Conservation (phyloP, 257 asterid species). For the Handroanthus guayacan region DNA sequence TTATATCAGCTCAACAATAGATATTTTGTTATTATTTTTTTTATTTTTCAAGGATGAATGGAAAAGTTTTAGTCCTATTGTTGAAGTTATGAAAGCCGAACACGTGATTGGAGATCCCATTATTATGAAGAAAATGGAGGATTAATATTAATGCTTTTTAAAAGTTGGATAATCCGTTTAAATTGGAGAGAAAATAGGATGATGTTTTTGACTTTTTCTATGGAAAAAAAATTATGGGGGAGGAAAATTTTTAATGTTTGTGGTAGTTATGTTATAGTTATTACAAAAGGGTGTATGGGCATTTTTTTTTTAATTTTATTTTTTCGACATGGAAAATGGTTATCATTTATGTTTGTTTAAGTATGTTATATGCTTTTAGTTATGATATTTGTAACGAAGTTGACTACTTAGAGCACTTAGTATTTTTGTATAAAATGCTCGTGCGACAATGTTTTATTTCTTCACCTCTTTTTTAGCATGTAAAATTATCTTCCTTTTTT, state of each 20-base stretch:
- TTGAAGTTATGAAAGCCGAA: slow-evolving; percentile 35
- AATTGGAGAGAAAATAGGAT: slow-evolving; percentile 59
- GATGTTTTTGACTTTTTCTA: slow-evolving; percentile 45
- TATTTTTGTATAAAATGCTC: too few relatives aligned
- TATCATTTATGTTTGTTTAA: too few relatives aligned
- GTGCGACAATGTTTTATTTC: too few relatives aligned
- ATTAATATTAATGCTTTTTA: slow-evolving; percentile 31
- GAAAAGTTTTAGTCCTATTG: slow-evolving; percentile 36
- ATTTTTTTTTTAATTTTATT: not conserved
- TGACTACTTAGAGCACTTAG: too few relatives aligned
- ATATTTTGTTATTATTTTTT: not conserved
- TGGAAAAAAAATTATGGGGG: slow-evolving; percentile 19
- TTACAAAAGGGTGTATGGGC: not conserved
- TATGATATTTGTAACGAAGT: too few relatives aligned
- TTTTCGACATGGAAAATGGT: not conserved
- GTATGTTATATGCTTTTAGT: too few relatives aligned
- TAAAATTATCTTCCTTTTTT: too few relatives aligned
- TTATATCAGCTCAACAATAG: slow-evolving; percentile 43
- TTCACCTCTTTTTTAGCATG: too few relatives aligned
- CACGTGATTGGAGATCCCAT: slow-evolving; percentile 75
- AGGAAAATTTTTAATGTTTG: not conserved
- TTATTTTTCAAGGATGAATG: slow-evolving; percentile 24
- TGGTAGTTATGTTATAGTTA: slow-evolving; percentile 26
- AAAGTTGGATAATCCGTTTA: slow-evolving; percentile 44
- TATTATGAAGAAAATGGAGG: slow-evolving; percentile 44